Base-by-base conservation (phyloP, 495 filamentous ascomycete species). In the Penicillium soppii region DNA sequence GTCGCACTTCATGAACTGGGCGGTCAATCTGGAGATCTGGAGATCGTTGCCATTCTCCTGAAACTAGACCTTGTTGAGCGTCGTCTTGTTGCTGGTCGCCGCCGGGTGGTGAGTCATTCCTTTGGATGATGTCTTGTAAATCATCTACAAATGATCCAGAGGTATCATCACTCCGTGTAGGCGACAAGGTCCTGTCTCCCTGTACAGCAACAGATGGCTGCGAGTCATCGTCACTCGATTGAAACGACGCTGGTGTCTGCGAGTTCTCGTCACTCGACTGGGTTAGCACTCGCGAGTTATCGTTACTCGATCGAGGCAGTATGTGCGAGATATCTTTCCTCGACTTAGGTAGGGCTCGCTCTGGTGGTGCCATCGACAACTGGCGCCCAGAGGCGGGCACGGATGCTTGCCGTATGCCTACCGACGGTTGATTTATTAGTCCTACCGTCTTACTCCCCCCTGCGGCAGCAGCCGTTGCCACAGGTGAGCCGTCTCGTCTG, bases 391-490 rank as follows among this genome's bases (percentile, higher is more conserved):
- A 54, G 38, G 44, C 52, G 4, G 52, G 44, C 37, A 54, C 37
- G 38, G 52, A 54, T 54, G 38, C 39, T 23, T 54, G 29, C 21
- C 44, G 44, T 39, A 49, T 54, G 23, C 37, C 29, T 36, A 39
- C 52, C 37, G 38, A 54, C 38, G 37, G 52, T 49, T 54, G 37
- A 21, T 51, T 51, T 51, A 51, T 22, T 51, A 51, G 48, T 51
- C 53, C 53, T 40, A 56, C 47, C 46, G 40, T 56, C 47, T 46
- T 40, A 56, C 53, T 56, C 41, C 53, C 52, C 53, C 47, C 52
- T 56, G 41, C 33, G 41, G 42, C 53, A 56, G 53, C 47, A 56
- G 53, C 53, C 33, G 32, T 56, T 56, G 48, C 53, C 47, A 13
- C 47, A 51, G 53, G 38, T 41, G 15, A 56, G 33, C 48, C 25